Percentiles rank a stretch among this genome's conserved stretches.
Conservation (phyloP, 2,329 filamentous ascomycete genomes). For the Epichloe sylvatica region DNA sequence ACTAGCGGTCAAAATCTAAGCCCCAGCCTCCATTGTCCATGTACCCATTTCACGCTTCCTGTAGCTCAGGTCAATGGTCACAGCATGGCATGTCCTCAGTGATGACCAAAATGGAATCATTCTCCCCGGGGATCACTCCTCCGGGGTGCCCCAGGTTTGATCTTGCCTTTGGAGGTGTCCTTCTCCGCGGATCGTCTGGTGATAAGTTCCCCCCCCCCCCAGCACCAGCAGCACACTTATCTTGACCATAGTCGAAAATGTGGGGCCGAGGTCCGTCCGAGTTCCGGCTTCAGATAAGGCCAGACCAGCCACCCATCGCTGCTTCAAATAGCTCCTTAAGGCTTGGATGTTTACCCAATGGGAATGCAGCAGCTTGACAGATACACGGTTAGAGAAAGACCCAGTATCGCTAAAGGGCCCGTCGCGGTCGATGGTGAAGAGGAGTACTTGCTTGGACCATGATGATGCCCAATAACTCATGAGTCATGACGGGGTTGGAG, state of each 20-base stretch:
- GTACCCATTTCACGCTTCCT: neutral
- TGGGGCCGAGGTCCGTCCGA: neutral
- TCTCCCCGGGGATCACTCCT: neutral
- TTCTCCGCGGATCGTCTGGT: constrained; percentile 4
- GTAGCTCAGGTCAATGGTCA: neutral
- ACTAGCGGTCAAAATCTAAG: no score
- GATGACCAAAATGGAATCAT: neutral
- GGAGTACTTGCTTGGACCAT: no score
- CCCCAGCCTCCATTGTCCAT: neutral
- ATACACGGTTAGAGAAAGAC: neutral
- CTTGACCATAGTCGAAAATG: neutral
- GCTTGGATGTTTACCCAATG: neutral
- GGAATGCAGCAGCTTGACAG: neutral
- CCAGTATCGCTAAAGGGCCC: neutral
- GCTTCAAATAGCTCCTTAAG: neutral
- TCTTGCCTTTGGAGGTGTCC: neutral
- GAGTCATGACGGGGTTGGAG: no score
- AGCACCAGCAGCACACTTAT: neutral
- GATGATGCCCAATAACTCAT: no score
- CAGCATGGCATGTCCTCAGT: neutral
- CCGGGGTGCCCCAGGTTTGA: neutral
- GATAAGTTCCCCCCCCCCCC: neutral
- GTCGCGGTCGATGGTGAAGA: neutral
- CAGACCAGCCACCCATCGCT: constrained; percentile 1
- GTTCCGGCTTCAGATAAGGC: constrained; percentile 1